A percentile compares a stretch with the other conserved stretches of the same genome.
phyloP scores from a whole-genome alignment of 2,329 filamentous ascomycete species.

The Eutypella sp. region DNA sequence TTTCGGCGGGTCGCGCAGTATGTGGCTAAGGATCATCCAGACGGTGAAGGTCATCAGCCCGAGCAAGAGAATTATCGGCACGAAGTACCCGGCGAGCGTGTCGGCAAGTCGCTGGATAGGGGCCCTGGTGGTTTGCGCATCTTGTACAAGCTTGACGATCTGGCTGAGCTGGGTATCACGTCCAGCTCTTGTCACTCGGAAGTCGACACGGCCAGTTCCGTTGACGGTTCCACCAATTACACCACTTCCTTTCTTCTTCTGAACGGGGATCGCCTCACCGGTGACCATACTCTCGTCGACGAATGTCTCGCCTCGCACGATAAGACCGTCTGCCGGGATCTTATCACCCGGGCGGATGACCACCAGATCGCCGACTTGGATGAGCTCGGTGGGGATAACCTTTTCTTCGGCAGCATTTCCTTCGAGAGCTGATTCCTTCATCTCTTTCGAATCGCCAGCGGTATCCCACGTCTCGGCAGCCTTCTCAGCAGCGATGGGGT shows the following conservation, averaged over 20 bases:
- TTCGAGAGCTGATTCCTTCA: constrained; percentile 40
- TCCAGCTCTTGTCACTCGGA: constrained; percentile 85
- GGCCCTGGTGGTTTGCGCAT: constrained; percentile 89
- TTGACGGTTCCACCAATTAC: constrained; percentile 96
- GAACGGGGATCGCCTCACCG: constrained; percentile 90
- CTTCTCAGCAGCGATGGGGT: constrained; percentile 91
- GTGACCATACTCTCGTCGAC: constrained; percentile 99
- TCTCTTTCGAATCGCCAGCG: constrained; percentile 33
- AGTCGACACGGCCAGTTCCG: constrained; percentile 84
- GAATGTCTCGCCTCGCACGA: constrained; percentile 87
- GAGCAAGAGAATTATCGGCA: constrained; percentile 80
- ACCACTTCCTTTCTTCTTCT: constrained; percentile 73
- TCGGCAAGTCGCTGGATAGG: constrained; percentile 94
- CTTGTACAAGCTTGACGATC: constrained; percentile 96
- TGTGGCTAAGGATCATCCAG: constrained; percentile 94
- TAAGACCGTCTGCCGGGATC: constrained; percentile 84
- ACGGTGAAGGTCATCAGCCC: constrained; percentile 79
- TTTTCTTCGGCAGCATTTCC: constrained; percentile 72
- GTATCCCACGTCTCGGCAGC: constrained; percentile 73
- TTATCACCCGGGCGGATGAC: constrained; percentile 93
- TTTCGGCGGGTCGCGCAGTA: constrained; percentile 74
- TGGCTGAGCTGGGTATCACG: constrained; percentile 96
- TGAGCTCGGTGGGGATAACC: constrained; percentile 85
- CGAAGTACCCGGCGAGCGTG: constrained; percentile 86
- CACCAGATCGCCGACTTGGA: constrained; percentile 91